phyloP scores from a whole-genome alignment of 2,329 filamentous ascomycete genomes.

The Allantophomopsis lycopodina region DNA sequence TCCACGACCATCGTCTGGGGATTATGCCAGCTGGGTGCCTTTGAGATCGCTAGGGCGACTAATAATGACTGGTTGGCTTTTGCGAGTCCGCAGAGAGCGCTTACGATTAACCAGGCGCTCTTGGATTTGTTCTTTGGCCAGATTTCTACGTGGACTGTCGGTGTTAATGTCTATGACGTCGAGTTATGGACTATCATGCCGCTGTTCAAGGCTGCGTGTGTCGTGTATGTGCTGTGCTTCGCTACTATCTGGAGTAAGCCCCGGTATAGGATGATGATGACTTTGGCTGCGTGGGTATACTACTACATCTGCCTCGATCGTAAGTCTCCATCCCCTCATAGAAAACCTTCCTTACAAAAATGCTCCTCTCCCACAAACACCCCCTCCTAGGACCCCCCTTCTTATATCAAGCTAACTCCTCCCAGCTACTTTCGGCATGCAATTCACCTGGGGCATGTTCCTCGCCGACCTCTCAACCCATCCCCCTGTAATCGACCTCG shows the following conservation, averaged over 20 bases:
- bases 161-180: slow-evolving; percentile 32
- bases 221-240: slow-evolving; percentile 33
- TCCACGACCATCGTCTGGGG: slow-evolving; percentile 42
- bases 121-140: slow-evolving; percentile 25
- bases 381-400: too few relatives aligned
- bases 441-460: slow-evolving; percentile 44
- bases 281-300: slow-evolving; percentile 28
- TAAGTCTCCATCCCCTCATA: background rate
- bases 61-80: slow-evolving; percentile 45
- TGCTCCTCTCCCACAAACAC: too few relatives aligned
- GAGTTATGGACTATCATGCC: slow-evolving; percentile 39
- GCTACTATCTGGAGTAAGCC: slow-evolving; percentile 24
- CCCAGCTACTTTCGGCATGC: slow-evolving; percentile 30
- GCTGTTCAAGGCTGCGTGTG: slow-evolving; percentile 34
- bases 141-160: slow-evolving; percentile 32
- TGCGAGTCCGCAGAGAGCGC: slow-evolving; percentile 25
- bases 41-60: slow-evolving; percentile 36
- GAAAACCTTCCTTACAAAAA: too few relatives aligned
- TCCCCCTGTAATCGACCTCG: slow-evolving; percentile 20
- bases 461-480: slow-evolving; percentile 39
- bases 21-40: slow-evolving; percentile 39
- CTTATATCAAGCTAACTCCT: background rate
- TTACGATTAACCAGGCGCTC: slow-evolving; percentile 7
- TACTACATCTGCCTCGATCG: slow-evolving; percentile 3
- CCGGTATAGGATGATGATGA: slow-evolving; percentile 27